Evolutionary conservation across 805 yeast genomes (phyloP).

Genomic region (Ogataea nonfermentans): DNA sequence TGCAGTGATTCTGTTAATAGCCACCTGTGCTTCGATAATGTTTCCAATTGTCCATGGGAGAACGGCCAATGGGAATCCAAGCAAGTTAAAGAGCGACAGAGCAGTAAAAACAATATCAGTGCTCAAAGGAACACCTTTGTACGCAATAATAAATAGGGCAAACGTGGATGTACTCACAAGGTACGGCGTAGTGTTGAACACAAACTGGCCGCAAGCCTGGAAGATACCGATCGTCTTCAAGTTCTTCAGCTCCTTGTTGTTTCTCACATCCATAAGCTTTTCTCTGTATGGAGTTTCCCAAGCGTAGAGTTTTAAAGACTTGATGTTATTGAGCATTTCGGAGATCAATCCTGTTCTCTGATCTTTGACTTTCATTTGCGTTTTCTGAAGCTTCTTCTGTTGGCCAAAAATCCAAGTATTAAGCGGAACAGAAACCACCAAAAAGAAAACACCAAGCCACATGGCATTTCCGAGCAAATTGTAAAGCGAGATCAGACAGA

Average conservation of each 20-base stretch:
- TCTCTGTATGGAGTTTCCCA: slow-evolving; percentile 89
- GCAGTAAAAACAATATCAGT: slow-evolving; percentile 94
- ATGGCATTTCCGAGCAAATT: slow-evolving; percentile 79
- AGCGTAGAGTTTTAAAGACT: slow-evolving; percentile 88
- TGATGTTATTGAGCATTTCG: slow-evolving; percentile 87
- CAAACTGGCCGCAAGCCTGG: slow-evolving; percentile 67
- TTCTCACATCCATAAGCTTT: slow-evolving; percentile 77
- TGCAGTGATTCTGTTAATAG: slow-evolving; percentile 67
- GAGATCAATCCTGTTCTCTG: slow-evolving; percentile 85
- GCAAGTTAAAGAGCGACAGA: slow-evolving; percentile 78
- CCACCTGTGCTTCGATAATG: slow-evolving; percentile 85
- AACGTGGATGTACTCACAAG: slow-evolving; percentile 88
- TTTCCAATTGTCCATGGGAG: slow-evolving; percentile 88
- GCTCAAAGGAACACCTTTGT: slow-evolving; percentile 60
- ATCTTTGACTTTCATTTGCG: slow-evolving; percentile 89
- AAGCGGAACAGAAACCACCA: slow-evolving; percentile 75
- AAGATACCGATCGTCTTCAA: slow-evolving; percentile 71
- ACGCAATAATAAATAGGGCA: slow-evolving; percentile 63
- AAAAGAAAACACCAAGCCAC: slow-evolving; percentile 91
- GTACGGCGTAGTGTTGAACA: slow-evolving; percentile 86
- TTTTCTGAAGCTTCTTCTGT: slow-evolving; percentile 72
- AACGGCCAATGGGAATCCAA: slow-evolving; percentile 88
- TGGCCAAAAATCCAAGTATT: slow-evolving; percentile 66
- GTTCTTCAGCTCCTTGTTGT: slow-evolving; percentile 78
- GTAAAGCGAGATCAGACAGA: slow-evolving; percentile 74